Conservation (phyloP, 73 alveolate genomes). For the Tetrahymena thermophila region DNA sequence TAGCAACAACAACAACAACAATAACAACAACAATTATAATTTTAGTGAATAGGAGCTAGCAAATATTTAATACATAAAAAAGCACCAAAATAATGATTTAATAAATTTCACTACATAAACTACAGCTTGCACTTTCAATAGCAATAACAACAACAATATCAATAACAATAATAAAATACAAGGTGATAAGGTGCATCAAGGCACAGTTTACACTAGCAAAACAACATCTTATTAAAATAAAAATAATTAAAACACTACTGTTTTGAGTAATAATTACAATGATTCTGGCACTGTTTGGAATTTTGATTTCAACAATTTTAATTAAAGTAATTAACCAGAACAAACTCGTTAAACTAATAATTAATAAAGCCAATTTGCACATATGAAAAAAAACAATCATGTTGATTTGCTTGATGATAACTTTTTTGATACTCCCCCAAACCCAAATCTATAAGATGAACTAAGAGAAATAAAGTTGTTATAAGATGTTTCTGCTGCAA, state of each 20-base stretch:
- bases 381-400: background rate
- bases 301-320: background rate
- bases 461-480: background rate
- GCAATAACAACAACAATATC: background rate
- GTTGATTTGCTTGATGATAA: background rate
- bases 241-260: background rate
- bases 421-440: background rate
- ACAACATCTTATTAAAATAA: background rate
- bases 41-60: background rate
- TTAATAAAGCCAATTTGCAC: background rate
- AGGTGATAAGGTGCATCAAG: background rate
- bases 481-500: background rate
- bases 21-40: too few relatives aligned
- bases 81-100: background rate
- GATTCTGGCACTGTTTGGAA: background rate
- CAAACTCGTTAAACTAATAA: background rate
- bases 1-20: background rate
- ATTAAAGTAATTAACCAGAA: background rate
- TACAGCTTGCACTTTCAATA: background rate
- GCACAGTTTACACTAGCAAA: background rate
- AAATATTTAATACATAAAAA: background rate
- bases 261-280: background rate
- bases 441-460: background rate
- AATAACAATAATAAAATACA: background rate
- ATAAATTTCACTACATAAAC: background rate